Percentiles rank a stretch among this genome's conserved stretches.
phyloP scores from a whole-genome alignment of 805 yeast genomes.

The Starmerella gropengiesseri region DNA sequence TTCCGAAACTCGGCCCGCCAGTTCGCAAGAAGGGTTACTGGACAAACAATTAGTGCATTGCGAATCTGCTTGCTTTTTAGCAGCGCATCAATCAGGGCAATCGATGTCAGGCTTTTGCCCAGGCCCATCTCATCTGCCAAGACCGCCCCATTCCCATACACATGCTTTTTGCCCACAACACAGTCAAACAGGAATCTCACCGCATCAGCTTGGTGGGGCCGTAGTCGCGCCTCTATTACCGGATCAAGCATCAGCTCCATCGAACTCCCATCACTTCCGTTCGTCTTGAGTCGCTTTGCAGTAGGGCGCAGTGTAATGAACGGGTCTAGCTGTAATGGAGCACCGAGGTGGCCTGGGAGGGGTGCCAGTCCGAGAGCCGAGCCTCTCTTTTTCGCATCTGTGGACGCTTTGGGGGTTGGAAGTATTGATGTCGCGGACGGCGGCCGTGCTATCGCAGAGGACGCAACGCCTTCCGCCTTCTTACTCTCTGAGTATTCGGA shows the following conservation, averaged over 20 bases:
- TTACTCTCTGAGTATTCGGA: not conserved
- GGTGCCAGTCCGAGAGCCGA: not conserved
- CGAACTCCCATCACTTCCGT: not conserved
- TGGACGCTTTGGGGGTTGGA: not conserved
- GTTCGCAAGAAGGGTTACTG: slow-evolving; percentile 76
- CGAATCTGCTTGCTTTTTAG: slow-evolving; percentile 36
- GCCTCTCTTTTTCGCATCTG: not conserved
- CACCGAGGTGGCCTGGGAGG: not conserved
- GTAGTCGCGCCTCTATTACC: slow-evolving; percentile 30
- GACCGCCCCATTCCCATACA: slow-evolving; percentile 54
- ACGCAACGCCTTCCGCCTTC: too few relatives aligned
- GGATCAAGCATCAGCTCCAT: slow-evolving; percentile 28
- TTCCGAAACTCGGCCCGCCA: slow-evolving; percentile 84
- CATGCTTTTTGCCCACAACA: slow-evolving; percentile 54
- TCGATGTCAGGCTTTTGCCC: slow-evolving; percentile 81
- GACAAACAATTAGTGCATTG: slow-evolving; percentile 74
- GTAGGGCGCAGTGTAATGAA: not conserved
- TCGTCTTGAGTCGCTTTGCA: not conserved
- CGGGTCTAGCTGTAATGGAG: not conserved
- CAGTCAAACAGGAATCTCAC: slow-evolving; percentile 73
- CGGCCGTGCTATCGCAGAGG: not conserved
- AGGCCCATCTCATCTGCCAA: slow-evolving; percentile 97
- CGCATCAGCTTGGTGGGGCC: slow-evolving; percentile 84
- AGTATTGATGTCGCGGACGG: not conserved
- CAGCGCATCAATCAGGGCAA: slow-evolving; percentile 73